These are phyloP conservation scores for Phoma sp. DNA, from an alignment of 2,329 filamentous ascomycete species.

Conservation along the genomic window DNA sequence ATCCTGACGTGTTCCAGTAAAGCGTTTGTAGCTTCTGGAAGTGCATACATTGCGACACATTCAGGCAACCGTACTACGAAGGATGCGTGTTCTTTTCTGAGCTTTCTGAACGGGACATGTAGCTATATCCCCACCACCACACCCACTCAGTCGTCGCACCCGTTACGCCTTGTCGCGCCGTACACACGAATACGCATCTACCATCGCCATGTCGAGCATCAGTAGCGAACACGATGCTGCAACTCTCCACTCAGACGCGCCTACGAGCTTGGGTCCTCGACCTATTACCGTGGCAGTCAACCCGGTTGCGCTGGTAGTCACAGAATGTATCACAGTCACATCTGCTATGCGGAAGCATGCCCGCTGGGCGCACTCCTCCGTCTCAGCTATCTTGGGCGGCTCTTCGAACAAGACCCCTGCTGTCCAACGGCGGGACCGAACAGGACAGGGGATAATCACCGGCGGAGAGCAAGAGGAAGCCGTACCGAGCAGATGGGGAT, in stretches of 20 bases:
- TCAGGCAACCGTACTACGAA: constrained; percentile 26
- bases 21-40: constrained; percentile 11
- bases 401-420: constrained; percentile 56
- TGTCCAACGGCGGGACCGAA: constrained; percentile 44
- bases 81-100: constrained; percentile 35
- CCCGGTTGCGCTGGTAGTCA: constrained; percentile 90
- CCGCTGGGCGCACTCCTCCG: constrained; percentile 93
- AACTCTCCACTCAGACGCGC: constrained; percentile 33
- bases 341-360: constrained; percentile 98
- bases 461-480: constrained; percentile 58
- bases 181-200: constrained; percentile 5
- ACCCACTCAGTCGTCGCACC: constrained; percentile 28
- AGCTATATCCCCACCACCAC: constrained; percentile 32
- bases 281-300: constrained; percentile 80
- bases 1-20: constrained; percentile 18
- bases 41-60: background rate
- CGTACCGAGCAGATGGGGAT: constrained; percentile 85
- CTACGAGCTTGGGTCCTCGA: constrained; percentile 30
- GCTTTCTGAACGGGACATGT: constrained; percentile 35
- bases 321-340: constrained; percentile 98
- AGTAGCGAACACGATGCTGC: constrained; percentile 30
- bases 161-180: constrained; percentile 23
- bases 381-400: constrained; percentile 91
- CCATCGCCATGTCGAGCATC: constrained; percentile 38
- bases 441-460: constrained; percentile 45